These are phyloP conservation scores for Polygonum aviculare DNA, from an alignment of 148 eudicot species.

Conservation along the genomic window DNA sequence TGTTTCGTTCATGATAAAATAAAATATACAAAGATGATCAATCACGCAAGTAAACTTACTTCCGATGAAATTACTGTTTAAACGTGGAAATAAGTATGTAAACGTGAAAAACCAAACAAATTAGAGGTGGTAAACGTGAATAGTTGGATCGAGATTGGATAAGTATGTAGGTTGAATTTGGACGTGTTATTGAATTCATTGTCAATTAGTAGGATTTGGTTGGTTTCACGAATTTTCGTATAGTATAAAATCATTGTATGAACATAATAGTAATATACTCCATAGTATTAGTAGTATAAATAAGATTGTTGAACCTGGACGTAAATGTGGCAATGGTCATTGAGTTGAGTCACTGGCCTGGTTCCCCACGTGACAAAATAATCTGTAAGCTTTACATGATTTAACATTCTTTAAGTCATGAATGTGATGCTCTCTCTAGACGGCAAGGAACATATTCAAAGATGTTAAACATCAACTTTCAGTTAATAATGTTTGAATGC, in stretches of 20 bases:
- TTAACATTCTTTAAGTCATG: too few species aligned
- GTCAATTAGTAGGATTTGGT: background rate
- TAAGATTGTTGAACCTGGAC: background rate
- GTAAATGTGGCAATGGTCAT: background rate
- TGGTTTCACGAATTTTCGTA: background rate
- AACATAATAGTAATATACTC: background rate
- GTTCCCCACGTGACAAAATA: background rate
- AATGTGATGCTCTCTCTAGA: too few species aligned
- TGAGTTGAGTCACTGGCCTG: background rate
- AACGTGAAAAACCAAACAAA: too few species aligned
- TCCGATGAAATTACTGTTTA: too few species aligned
- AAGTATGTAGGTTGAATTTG: background rate
- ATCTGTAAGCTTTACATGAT: background rate
- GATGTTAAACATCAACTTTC: too few species aligned
- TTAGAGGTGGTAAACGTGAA: too few species aligned
- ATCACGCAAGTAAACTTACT: too few species aligned
- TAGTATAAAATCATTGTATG: background rate
- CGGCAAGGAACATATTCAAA: too few species aligned
- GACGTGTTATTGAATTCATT: background rate
- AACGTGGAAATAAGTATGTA: too few species aligned
- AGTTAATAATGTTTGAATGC: too few species aligned
- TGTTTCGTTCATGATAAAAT: too few species aligned
- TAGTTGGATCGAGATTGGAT: background rate
- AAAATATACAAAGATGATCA: too few species aligned
- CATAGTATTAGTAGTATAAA: background rate